Evolutionary conservation across 73 alveolate species (phyloP).

Genomic region (Symbiodinium pilosum): DNA sequence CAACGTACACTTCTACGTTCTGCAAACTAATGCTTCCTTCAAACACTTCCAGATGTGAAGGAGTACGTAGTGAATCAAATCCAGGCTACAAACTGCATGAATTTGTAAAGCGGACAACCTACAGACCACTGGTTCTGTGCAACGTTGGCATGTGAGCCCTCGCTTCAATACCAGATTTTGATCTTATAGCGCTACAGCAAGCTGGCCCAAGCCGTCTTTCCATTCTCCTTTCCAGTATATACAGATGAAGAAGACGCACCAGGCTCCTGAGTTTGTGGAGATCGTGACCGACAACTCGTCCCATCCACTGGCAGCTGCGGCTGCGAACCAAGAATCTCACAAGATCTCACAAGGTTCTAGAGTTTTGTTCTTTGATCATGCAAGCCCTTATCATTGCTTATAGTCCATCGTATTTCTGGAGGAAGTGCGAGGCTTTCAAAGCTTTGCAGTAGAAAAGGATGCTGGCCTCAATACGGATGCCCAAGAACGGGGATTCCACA

Average conservation of each 20-base stretch:
- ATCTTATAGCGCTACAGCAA: no score
- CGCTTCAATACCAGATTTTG: no score
- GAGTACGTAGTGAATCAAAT: no score
- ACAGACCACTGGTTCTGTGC: no score
- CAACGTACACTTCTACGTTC: no score
- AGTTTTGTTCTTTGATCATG: background rate
- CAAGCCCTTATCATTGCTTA: background rate
- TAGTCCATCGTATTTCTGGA: background rate
- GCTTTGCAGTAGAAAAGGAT: background rate
- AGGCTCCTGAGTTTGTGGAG: slow-evolving; percentile 86
- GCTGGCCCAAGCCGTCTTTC: no score
- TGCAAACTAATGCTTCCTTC: no score
- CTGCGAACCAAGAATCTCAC: background rate
- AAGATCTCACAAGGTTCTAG: background rate
- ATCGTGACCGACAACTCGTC: slow-evolving; percentile 72
- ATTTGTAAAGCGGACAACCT: no score
- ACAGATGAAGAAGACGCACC: background rate
- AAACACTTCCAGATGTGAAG: no score
- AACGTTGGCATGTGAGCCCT: no score
- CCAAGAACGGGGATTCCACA: background rate
- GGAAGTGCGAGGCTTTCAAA: background rate
- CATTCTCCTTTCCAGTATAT: no score
- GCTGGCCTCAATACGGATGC: background rate
- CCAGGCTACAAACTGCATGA: no score
- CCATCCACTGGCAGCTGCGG: slow-evolving; percentile 72